phyloP scores from a whole-genome alignment of 129 eudicot genomes.

The Lonicera japonica region DNA sequence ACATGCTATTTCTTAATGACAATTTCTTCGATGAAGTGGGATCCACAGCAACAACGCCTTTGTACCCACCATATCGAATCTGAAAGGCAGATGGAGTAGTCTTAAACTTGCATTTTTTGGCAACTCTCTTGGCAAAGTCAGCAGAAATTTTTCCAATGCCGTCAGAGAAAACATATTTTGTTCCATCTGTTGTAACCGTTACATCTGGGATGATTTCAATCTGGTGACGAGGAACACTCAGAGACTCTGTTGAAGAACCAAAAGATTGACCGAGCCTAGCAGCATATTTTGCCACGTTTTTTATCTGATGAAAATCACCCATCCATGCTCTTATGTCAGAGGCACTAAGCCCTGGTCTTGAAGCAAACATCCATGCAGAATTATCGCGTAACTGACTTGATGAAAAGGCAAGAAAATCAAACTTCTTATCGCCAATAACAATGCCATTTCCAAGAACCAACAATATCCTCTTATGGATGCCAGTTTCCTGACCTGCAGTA shows the following conservation, averaged over 20 bases:
- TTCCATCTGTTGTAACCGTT: constrained; percentile 14
- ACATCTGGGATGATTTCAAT: constrained; percentile 47
- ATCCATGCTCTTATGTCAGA: constrained; percentile 59
- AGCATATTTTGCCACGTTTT: constrained; percentile 88
- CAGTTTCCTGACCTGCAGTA: constrained; percentile 35
- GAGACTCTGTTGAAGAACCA: constrained; percentile 74
- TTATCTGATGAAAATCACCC: constrained; percentile 63
- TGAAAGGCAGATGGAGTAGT: constrained; percentile 71
- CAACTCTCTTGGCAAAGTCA: constrained; percentile 52
- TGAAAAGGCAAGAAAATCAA: constrained; percentile 86
- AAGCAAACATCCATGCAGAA: constrained; percentile 88
- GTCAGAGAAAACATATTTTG: constrained; percentile 60
- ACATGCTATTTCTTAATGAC: constrained; percentile 69
- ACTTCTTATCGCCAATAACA: constrained; percentile 54
- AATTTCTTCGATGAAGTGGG: constrained; percentile 48
- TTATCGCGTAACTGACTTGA: constrained; percentile 82
- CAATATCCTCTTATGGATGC: constrained; percentile 45
- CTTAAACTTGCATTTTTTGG: constrained; percentile 49
- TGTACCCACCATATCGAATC: constrained; percentile 77
- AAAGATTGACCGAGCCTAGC: constrained; percentile 91
- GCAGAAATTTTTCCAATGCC: constrained; percentile 87
- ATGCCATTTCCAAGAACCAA: constrained; percentile 55
- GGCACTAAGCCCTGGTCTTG: constrained; percentile 39
- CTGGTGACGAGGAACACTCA: constrained; percentile 49
- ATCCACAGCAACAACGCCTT: constrained; percentile 83